Conservation (phyloP, 495 filamentous ascomycete species). For the Aspergillus nidulans region DNA sequence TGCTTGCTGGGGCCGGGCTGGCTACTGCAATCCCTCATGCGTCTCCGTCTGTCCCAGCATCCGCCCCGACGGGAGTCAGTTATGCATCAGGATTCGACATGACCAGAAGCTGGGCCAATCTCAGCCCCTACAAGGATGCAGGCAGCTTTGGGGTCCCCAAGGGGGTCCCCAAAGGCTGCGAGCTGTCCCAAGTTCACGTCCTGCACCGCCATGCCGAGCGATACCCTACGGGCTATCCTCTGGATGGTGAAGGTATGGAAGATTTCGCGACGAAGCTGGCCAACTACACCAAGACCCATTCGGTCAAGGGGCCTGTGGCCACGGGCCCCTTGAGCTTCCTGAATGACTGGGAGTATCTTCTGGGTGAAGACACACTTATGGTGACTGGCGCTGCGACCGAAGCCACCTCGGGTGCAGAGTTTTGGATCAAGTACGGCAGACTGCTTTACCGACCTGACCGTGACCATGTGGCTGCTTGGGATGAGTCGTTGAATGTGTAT, state of each 20-base stretch:
- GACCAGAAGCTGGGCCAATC: conserved; percentile 40
- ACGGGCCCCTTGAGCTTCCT: conserved; percentile 46
- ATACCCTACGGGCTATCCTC: conserved; percentile 35
- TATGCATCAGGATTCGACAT: conserved; percentile 35
- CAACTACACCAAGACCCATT: conserved; percentile 38
- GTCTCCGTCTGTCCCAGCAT: conserved; percentile 1
- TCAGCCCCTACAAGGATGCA: conserved; percentile 45
- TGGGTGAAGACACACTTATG: conserved; percentile 40
- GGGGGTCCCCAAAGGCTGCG: conserved; percentile 48
- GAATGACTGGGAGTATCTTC: conserved; percentile 46
- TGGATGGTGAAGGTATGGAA: conserved; percentile 44
- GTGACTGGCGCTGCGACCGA: conserved; percentile 48
- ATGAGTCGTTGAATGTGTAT: conserved; percentile 36
- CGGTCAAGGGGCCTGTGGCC: conserved; percentile 27
- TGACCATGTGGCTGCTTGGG: conserved; percentile 36
- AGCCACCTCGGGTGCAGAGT: conserved; percentile 42
- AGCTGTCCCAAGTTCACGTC: conserved; percentile 47
- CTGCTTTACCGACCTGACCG: conserved; percentile 42
- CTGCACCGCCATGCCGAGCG: conserved; percentile 52
- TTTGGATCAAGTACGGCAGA: conserved; percentile 53
- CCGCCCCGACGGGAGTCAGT: conserved; percentile 25
- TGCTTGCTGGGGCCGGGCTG: neutral
- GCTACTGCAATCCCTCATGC: neutral
- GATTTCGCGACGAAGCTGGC: conserved; percentile 42
- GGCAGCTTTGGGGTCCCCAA: conserved; percentile 37